Percentiles rank a stretch among this genome's conserved stretches.
Evolutionary conservation across 2,329 filamentous ascomycete genomes (phyloP).

Genomic region (Alternaria arbusti): DNA sequence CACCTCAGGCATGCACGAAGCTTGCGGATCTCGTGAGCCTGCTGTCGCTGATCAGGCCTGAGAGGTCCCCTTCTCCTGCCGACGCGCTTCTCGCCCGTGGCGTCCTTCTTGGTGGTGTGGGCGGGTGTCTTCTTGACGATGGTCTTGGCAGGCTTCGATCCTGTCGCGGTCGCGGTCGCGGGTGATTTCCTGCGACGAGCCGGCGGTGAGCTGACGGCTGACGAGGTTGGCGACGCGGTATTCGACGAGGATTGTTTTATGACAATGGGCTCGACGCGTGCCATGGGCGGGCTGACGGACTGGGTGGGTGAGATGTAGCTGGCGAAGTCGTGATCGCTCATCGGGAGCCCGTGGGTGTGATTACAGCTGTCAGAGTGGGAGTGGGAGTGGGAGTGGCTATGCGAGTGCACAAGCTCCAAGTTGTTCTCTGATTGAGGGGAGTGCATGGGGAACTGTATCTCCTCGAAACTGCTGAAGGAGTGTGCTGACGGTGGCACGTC

Average conservation of each 20-base stretch:
- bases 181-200: constrained; percentile 76
- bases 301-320: constrained; percentile 52
- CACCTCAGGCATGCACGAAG: constrained; percentile 90
- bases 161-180: constrained; percentile 69
- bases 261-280: constrained; percentile 71
- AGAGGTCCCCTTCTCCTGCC: constrained; percentile 89
- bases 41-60: constrained; percentile 90
- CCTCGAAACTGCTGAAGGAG: constrained; percentile 83
- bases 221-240: constrained; percentile 65
- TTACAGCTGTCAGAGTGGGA: constrained; percentile 36
- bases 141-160: constrained; percentile 78
- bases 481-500: constrained; percentile 63
- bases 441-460: constrained; percentile 73
- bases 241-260: constrained; percentile 70
- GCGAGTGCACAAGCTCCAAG: constrained; percentile 34
- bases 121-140: constrained; percentile 78
- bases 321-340: constrained; percentile 39
- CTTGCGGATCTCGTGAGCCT: constrained; percentile 96
- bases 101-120: constrained; percentile 76
- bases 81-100: constrained; percentile 83
- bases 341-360: constrained; percentile 30
- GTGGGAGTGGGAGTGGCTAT: constrained; percentile 22
- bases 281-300: constrained; percentile 70
- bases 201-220: constrained; percentile 61
- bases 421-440: constrained; percentile 77